Base-by-base conservation (phyloP, 2,329 filamentous ascomycete genomes). In the Orbilia blumenaviensis region DNA sequence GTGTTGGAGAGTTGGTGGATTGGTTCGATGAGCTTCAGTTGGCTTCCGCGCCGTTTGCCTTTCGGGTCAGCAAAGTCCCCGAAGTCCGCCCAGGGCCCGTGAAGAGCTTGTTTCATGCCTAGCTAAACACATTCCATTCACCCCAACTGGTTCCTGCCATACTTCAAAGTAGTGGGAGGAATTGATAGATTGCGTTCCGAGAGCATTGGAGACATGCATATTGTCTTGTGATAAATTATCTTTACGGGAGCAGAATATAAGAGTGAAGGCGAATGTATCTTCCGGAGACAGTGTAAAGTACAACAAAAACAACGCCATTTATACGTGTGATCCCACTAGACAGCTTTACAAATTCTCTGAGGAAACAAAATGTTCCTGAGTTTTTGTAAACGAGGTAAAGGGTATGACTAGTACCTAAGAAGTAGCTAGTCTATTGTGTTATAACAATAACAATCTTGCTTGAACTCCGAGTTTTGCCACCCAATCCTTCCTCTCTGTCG, bases 11-110 rank as follows among this genome's bases (percentile, higher is more conserved):
- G 34, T 63, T 61, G 23, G 16, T 29, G 21, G 25, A 27, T 38
- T 52, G 7, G 56, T 64, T 75, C 62, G 71, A 67, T 74, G 61
- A 42, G 42, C 41, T 74, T 74, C 66, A 58, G 29, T 42, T 54
- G 56, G 66, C n/a, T 63, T 63, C 66, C n/a, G 66, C 42, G 52
- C 41, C 36, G 54, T 44, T 27, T 68, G 66, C 38, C 29, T 52
- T 56, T 74, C 69, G 69, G 69, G 69, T 74, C 69, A 74, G 61
- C 69, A 54, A 60, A 41, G 25, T 18, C 32, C 69, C 69, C 69
- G 69, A 74, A 10, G 23, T 44, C 69, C 69, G 69, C 69, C 69
- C 58, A 14, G 36, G 32, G 58, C 56, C 56, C 34, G 21, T 34
- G 58, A 23, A 23, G n/a, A n/a, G n/a, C n/a, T n/a, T 12, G 36